Percentiles rank a stretch among this genome's conserved stretches.
These are phyloP conservation scores for Corchorus olitorius DNA, from an alignment of 345 rosid genomes.

Conservation along the genomic window DNA sequence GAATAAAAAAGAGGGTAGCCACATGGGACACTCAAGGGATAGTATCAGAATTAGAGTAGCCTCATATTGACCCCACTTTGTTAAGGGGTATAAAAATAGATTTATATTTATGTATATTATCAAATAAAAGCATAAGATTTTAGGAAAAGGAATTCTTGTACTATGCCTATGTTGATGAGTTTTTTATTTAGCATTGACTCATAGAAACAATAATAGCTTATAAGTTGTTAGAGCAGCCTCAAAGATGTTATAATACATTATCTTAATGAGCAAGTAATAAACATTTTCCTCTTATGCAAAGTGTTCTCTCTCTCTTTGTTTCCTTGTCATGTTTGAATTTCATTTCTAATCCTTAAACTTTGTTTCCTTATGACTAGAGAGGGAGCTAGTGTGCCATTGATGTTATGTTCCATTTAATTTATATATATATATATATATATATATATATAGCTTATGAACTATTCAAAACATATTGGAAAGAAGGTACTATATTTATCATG, in stretches of 20 bases:
- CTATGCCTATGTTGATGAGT: neutral
- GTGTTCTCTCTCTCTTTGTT: neutral
- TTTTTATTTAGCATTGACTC: neutral
- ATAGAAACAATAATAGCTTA: neutral
- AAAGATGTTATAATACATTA: neutral
- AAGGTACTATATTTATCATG: neutral
- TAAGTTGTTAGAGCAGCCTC: neutral
- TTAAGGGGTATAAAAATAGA: neutral
- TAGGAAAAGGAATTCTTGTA: neutral
- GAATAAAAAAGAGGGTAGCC: conserved; percentile 36
- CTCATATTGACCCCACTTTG: conserved; percentile 8
- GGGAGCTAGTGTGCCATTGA: neutral
- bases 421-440: neutral
- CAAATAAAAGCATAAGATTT: neutral
- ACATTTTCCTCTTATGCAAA: neutral
- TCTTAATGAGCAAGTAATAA: neutral
- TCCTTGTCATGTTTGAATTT: neutral
- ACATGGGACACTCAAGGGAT: conserved; percentile 27
- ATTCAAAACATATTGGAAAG: neutral
- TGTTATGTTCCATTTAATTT: neutral
- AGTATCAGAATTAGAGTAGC: neutral
- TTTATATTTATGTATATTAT: neutral
- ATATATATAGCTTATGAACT: neutral
- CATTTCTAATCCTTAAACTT: neutral
- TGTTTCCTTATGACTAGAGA: neutral